Evolutionary conservation across 305 asterid species (phyloP).

Genomic region (Fraxinus ornus): DNA sequence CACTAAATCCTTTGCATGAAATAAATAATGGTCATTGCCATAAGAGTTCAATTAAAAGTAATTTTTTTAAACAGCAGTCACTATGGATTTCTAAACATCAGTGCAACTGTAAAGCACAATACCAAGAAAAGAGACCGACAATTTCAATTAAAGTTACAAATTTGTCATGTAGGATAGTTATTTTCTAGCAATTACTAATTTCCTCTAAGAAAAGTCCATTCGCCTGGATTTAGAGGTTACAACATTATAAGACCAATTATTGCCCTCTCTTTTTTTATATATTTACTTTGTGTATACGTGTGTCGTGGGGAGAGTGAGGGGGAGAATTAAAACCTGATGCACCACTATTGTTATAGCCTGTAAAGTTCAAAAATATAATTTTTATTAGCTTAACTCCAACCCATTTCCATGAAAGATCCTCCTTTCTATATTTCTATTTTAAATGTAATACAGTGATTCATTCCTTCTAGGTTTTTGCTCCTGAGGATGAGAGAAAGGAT

Average conservation of each 20-base stretch:
- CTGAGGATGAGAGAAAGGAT: not conserved
- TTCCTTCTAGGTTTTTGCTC: not conserved
- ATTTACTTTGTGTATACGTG: not conserved
- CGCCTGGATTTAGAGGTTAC: not conserved
- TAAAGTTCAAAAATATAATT: not conserved
- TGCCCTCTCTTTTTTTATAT: not conserved
- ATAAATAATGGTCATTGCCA: not conserved
- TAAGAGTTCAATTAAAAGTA: not conserved
- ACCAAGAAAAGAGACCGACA: not conserved
- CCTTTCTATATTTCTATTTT: not conserved
- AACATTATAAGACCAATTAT: not conserved
- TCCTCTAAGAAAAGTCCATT: not conserved
- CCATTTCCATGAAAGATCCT: not conserved
- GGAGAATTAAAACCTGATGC: not conserved
- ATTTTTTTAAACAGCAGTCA: not conserved
- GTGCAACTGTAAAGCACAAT: constrained; percentile 1
- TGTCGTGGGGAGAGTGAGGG: not conserved
- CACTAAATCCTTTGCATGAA: constrained; percentile 1
- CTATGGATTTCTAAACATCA: constrained; percentile 10
- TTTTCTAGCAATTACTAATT: not conserved
- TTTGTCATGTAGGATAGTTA: not conserved
- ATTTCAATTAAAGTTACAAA: not conserved
- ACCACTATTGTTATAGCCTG: not conserved
- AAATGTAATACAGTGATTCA: not conserved
- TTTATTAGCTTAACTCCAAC: not conserved